A percentile compares a stretch with the other conserved stretches of the same genome.
These are phyloP conservation scores for Astrothelium subdiscretum DNA, from an alignment of 495 filamentous ascomycete genomes.

Conservation along the genomic window DNA sequence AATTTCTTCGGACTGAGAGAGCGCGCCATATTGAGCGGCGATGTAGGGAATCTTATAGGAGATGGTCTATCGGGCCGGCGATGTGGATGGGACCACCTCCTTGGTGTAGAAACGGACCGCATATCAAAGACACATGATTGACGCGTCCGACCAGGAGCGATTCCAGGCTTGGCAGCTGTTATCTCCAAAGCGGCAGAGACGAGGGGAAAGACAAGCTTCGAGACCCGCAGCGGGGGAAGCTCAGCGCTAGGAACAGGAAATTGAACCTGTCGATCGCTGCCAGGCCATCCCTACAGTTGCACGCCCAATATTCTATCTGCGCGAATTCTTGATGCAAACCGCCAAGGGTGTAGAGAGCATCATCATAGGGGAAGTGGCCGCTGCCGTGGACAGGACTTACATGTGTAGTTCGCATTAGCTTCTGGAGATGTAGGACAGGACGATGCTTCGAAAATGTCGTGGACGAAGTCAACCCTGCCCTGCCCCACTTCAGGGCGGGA, in stretches of 20 bases:
- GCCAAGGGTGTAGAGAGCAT: constrained; percentile 4
- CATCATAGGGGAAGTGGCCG: background rate
- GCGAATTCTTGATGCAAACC: constrained; percentile 7
- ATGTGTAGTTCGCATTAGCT: too few species aligned
- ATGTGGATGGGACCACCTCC: background rate
- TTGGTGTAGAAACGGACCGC: background rate
- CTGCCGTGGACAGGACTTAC: too few species aligned
- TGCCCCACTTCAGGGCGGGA: too few species aligned
- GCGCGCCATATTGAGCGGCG: background rate
- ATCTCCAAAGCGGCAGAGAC: background rate
- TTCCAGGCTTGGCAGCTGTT: constrained; percentile 3
- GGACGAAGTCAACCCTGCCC: too few species aligned
- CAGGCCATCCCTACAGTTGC: background rate
- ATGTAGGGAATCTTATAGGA: background rate
- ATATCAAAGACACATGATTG: background rate
- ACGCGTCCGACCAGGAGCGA: background rate
- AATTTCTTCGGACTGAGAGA: background rate
- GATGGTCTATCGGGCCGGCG: background rate
- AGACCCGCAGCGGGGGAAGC: background rate
- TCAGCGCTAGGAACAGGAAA: background rate
- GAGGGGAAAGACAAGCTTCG: constrained; percentile 2
- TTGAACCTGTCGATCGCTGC: background rate
- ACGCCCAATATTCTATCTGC: background rate
- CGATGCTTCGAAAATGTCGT: too few species aligned
- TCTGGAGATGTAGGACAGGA: too few species aligned